These are phyloP conservation scores for Prillingera fragicola DNA, from an alignment of 1,284 basidiomycete genomes.

Conservation along the genomic window DNA sequence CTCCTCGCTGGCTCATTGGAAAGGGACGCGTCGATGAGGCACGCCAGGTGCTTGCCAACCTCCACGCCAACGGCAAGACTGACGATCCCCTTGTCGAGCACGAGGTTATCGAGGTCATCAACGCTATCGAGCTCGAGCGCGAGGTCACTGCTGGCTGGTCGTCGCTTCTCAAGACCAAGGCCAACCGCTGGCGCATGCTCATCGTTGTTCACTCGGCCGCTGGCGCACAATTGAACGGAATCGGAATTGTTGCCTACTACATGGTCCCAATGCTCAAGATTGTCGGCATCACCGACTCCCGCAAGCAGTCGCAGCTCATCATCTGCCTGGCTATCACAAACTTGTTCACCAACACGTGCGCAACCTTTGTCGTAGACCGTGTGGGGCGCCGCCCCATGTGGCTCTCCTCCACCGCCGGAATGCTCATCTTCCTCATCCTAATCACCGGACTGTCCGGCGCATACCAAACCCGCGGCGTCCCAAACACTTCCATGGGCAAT, in stretches of 20 bases:
- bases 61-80: slow-evolving; percentile 24
- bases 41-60: slow-evolving; percentile 26
- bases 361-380: slow-evolving; percentile 18
- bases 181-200: slow-evolving; percentile 9
- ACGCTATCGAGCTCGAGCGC: slow-evolving; percentile 40
- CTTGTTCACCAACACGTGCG: slow-evolving; percentile 27
- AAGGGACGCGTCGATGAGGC: slow-evolving; percentile 43
- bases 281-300: slow-evolving; percentile 61
- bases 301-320: slow-evolving; percentile 62
- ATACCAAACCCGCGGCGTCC: slow-evolving; percentile 7
- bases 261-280: slow-evolving; percentile 62
- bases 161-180: slow-evolving; percentile 3
- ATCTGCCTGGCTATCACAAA: slow-evolving; percentile 54
- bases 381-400: slow-evolving; percentile 34
- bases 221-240: slow-evolving; percentile 8
- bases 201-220: slow-evolving; percentile 7
- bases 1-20: slow-evolving; percentile 61
- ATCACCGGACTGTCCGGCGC: slow-evolving; percentile 7
- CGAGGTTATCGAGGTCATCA: slow-evolving; percentile 47
- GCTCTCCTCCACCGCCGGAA: slow-evolving; percentile 24
- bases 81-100: slow-evolving; percentile 21
- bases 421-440: slow-evolving; percentile 16
- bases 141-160: slow-evolving; percentile 4
- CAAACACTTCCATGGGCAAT: slow-evolving; percentile 1
- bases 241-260: slow-evolving; percentile 51